Conservation (phyloP, 2,329 filamentous ascomycete genomes). For the Annulohypoxylon truncatum region DNA sequence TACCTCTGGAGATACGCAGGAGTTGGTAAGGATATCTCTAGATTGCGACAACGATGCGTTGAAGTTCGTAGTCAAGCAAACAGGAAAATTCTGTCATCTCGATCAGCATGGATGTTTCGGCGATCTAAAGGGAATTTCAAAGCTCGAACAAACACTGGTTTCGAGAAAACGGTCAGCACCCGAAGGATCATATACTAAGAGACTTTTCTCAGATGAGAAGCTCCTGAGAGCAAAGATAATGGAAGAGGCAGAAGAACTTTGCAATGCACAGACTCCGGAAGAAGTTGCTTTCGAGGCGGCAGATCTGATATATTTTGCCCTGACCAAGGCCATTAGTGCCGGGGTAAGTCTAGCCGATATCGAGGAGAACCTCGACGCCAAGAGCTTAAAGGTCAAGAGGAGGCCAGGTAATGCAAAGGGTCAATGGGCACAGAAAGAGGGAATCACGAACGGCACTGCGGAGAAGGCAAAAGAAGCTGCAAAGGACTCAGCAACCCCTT, state of each 20-base stretch:
- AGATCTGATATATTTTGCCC: slow-evolving; percentile 93
- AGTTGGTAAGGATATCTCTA: slow-evolving; percentile 83
- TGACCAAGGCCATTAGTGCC: slow-evolving; percentile 87
- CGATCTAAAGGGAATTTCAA: slow-evolving; percentile 81
- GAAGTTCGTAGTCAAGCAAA: slow-evolving; percentile 89
- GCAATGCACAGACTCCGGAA: slow-evolving; percentile 82
- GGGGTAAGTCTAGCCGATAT: slow-evolving; percentile 90
- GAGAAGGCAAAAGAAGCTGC: slow-evolving; percentile 52
- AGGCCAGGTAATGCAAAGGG: slow-evolving; percentile 94
- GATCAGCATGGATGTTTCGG: slow-evolving; percentile 95
- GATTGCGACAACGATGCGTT: slow-evolving; percentile 96
- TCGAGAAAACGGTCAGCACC: slow-evolving; percentile 86
- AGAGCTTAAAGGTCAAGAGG: slow-evolving; percentile 94
- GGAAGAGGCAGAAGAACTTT: slow-evolving; percentile 96
- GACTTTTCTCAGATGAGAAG: slow-evolving; percentile 91
- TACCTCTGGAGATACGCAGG: slow-evolving; percentile 92
- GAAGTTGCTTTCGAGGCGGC: slow-evolving; percentile 95
- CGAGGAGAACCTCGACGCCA: slow-evolving; percentile 90
- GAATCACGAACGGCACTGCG: slow-evolving; percentile 61
- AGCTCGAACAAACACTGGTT: slow-evolving; percentile 86
- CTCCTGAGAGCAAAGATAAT: slow-evolving; percentile 95
- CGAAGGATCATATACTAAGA: slow-evolving; percentile 89
- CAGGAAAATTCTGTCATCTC: slow-evolving; percentile 93
- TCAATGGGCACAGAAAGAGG: slow-evolving; percentile 87
- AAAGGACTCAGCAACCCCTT: slow-evolving; percentile 50